Conservation (phyloP, 1,284 basidiomycete species). For the Pterulicium gracile region DNA sequence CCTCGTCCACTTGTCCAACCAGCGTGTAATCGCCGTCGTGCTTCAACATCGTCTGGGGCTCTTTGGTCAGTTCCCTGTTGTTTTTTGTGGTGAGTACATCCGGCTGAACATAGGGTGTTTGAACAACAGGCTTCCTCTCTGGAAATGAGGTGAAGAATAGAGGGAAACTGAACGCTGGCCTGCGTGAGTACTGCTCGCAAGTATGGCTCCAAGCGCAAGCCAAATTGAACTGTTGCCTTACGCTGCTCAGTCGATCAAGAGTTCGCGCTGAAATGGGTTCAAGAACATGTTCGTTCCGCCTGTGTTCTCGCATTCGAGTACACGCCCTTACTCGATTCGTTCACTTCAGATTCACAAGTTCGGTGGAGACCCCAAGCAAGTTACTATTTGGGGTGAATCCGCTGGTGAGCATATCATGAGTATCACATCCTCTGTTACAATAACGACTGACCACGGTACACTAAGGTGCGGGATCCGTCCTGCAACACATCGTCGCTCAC, state of each 20-base stretch:
- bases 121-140: constrained; percentile 16
- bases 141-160: constrained; percentile 15
- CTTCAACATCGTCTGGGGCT: constrained; percentile 17
- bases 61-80: constrained; percentile 10
- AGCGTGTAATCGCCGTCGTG: constrained; percentile 11
- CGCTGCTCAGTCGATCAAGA: constrained; percentile 12
- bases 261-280: constrained; percentile 13
- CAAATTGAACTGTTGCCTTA: not conserved
- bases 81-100: not conserved
- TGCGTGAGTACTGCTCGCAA: constrained; percentile 13
- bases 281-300: constrained; percentile 9
- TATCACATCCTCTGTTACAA: not conserved
- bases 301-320: not conserved
- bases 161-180: constrained; percentile 17
- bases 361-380: constrained; percentile 15
- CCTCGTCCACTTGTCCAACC: constrained; percentile 9
- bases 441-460: not conserved
- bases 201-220: not conserved
- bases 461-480: constrained; percentile 12
- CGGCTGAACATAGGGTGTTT: not conserved
- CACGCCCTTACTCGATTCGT: not conserved
- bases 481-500: constrained; percentile 12
- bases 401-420: constrained; percentile 11
- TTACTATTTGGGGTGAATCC: constrained; percentile 15
- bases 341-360: constrained; percentile 10